Percentiles rank a stretch among this genome's conserved stretches.
These are phyloP conservation scores for Termitomyces sp. DNA, from an alignment of 768 basidiomycete genomes.

Conservation along the genomic window DNA sequence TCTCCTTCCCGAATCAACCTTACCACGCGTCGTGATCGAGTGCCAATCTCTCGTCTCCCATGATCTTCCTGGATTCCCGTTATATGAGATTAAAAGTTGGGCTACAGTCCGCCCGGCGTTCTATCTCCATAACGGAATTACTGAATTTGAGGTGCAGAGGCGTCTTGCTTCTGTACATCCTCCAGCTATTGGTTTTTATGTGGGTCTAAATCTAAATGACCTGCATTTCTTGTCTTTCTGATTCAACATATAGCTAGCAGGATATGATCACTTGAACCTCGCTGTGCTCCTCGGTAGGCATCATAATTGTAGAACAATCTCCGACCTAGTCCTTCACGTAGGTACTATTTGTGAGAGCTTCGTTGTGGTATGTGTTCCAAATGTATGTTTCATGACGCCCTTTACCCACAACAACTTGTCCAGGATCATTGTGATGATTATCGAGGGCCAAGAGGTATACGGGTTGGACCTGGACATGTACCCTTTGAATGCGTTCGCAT, in stretches of 20 bases:
- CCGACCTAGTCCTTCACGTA: neutral
- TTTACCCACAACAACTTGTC: neutral
- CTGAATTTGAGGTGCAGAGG: neutral
- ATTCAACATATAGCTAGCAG: neutral
- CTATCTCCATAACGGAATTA: neutral
- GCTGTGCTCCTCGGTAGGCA: neutral
- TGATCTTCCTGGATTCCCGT: neutral
- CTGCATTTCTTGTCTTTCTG: neutral
- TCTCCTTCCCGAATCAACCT: neutral
- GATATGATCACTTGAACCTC: conserved; percentile 3
- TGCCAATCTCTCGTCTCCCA: neutral
- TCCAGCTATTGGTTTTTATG: neutral
- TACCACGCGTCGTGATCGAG: neutral
- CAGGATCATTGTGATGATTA: conserved; percentile 3
- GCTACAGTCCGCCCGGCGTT: neutral
- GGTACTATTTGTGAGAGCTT: neutral
- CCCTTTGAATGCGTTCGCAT: conserved; percentile 3
- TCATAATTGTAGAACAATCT: neutral
- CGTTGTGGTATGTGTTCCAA: neutral
- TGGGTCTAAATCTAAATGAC: neutral
- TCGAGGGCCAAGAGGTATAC: conserved; percentile 1
- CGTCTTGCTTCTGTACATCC: neutral
- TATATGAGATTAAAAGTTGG: neutral
- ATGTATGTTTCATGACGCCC: neutral
- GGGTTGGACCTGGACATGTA: neutral